phyloP scores from a whole-genome alignment of 257 asterid species.

The Striga asiatica region DNA sequence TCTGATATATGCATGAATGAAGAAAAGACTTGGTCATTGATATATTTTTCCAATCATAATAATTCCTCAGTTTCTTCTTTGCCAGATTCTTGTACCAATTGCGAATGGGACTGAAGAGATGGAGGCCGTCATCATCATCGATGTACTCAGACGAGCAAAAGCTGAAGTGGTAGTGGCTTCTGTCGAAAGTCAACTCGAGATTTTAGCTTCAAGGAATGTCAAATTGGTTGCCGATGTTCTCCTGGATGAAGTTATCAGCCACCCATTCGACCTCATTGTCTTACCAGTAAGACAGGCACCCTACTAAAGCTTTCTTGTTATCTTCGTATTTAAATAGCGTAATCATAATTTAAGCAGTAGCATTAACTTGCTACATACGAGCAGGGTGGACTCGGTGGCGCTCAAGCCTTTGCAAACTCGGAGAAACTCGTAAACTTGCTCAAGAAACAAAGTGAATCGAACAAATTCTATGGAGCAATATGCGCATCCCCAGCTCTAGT shows the following conservation, averaged over 20 bases:
- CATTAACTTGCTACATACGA: neutral
- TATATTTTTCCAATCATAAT: neutral
- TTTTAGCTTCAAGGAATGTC: slow-evolving; percentile 83
- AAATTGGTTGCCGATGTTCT: slow-evolving; percentile 78
- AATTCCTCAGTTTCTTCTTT: neutral
- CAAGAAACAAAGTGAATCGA: slow-evolving; percentile 70
- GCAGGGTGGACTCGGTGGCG: slow-evolving; percentile 98
- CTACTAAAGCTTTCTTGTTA: neutral
- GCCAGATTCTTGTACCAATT: slow-evolving; percentile 91
- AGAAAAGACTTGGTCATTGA: neutral
- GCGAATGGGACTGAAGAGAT: slow-evolving; percentile 95
- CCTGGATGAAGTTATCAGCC: slow-evolving; percentile 54
- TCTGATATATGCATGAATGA: neutral
- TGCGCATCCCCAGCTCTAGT: slow-evolving; percentile 97
- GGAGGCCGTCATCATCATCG: slow-evolving; percentile 85
- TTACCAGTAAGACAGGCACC: slow-evolving; percentile 53
- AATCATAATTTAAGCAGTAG: neutral
- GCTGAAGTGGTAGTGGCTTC: slow-evolving; percentile 88
- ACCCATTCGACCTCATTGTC: slow-evolving; percentile 67
- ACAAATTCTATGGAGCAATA: slow-evolving; percentile 69
- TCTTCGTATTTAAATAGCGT: neutral
- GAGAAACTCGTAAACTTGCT: slow-evolving; percentile 57
- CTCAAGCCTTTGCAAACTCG: slow-evolving; percentile 73
- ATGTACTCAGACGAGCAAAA: slow-evolving; percentile 82
- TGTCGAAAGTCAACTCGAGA: slow-evolving; percentile 58